Conservation (phyloP, 1,139 yeast species). For the Candida neerlandica region DNA sequence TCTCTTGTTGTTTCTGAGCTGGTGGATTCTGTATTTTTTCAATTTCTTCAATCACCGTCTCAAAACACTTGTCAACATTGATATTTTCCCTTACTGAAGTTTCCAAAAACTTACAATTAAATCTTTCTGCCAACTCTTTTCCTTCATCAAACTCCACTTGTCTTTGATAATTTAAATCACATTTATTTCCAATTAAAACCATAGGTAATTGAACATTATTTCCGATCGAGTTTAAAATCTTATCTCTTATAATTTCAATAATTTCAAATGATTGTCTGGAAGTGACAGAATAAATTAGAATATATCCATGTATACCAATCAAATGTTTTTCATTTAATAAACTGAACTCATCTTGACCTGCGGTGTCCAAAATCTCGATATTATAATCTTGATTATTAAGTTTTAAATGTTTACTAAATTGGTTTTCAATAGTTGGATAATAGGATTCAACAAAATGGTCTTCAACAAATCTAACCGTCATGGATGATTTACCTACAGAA, state of each 20-base stretch:
- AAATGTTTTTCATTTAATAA: conserved; percentile 81
- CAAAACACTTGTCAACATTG: conserved; percentile 69
- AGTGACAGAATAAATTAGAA: conserved; percentile 80
- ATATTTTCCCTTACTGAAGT: conserved; percentile 78
- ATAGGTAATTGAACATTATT: conserved; percentile 68
- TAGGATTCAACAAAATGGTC: conserved; percentile 87
- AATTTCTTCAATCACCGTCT: conserved; percentile 67
- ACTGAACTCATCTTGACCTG: conserved; percentile 93
- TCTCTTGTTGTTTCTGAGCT: conserved; percentile 35
- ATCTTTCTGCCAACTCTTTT: conserved; percentile 58
- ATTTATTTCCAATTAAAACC: conserved; percentile 83
- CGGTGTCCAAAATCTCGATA: conserved; percentile 87
- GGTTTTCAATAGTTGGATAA: conserved; percentile 92
- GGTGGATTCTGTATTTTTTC: conserved; percentile 62
- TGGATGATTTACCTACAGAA: conserved; percentile 87
- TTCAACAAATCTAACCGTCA: conserved; percentile 85
- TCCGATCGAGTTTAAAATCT: conserved; percentile 77
- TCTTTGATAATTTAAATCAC: conserved; percentile 65
- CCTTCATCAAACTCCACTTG: conserved; percentile 73
- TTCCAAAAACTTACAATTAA: conserved; percentile 72
- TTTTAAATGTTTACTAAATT: conserved; percentile 71
- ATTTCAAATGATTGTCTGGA: conserved; percentile 80
- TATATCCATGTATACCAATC: conserved; percentile 84
- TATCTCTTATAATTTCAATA: conserved; percentile 77
- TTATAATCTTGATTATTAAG: conserved; percentile 78